Evolutionary conservation across 345 rosid genomes (phyloP).

Genomic region (Camelina laxa): DNA sequence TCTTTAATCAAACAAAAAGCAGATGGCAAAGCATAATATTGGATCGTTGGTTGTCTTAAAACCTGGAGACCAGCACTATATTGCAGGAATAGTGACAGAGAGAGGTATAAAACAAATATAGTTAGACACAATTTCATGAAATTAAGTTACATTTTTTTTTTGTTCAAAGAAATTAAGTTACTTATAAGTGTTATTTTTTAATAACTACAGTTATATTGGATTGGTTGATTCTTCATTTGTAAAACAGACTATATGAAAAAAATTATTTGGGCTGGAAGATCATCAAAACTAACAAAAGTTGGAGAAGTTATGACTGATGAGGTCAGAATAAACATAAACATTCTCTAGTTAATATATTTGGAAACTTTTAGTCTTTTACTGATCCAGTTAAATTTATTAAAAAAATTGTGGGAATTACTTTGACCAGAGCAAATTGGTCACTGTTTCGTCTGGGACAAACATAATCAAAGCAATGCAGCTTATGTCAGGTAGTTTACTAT

Average conservation of each 20-base stretch:
- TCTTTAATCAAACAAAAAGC: conserved; percentile 33
- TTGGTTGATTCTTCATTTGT: no score
- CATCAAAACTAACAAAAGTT: conserved; percentile 69
- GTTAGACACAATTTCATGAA: no score
- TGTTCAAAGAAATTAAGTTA: no score
- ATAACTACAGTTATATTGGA: no score
- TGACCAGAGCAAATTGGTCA: conserved; percentile 65
- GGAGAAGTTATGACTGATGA: conserved; percentile 85
- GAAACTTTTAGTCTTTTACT: neutral
- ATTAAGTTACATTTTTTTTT: no score
- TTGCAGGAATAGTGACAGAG: conserved; percentile 91
- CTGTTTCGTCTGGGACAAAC: conserved; percentile 71
- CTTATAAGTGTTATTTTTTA: no score
- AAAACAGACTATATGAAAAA: conserved; percentile 66
- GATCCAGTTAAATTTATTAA: neutral
- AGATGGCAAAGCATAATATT: conserved; percentile 87
- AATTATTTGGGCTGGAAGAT: conserved; percentile 69
- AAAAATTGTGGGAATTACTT: neutral
- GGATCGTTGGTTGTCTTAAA: conserved; percentile 89
- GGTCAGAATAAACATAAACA: conserved; percentile 44
- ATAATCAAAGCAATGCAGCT: conserved; percentile 84
- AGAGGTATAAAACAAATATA: conserved; percentile 46
- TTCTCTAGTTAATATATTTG: neutral
- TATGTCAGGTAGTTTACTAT: conserved; percentile 68
- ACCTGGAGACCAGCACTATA: conserved; percentile 67